A percentile compares a stretch with the other conserved stretches of the same genome.
Conservation (phyloP, 2,329 filamentous ascomycete genomes). For the Pseudopyricularia cyperi region DNA sequence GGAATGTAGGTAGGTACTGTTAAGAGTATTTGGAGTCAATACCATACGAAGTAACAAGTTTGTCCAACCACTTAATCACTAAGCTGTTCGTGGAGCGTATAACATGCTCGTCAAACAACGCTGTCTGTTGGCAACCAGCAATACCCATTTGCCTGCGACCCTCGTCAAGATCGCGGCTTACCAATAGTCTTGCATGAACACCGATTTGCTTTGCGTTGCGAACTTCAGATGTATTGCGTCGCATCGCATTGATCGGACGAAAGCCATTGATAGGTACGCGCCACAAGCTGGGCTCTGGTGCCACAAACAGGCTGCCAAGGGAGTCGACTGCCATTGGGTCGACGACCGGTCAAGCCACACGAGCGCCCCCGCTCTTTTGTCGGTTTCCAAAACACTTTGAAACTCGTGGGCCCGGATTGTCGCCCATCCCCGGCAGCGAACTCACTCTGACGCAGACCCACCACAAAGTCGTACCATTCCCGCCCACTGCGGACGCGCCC, state of each 20-base stretch:
- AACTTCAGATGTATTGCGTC: background rate
- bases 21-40: too few species aligned
- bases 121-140: too few species aligned
- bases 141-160: too few species aligned
- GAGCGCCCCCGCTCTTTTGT: background rate
- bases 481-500: background rate
- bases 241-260: background rate
- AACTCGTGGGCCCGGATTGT: background rate
- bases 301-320: background rate
- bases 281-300: background rate
- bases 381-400: background rate
- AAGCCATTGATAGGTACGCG: background rate
- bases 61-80: too few species aligned
- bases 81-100: too few species aligned
- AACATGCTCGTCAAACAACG: too few species aligned
- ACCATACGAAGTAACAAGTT: too few species aligned
- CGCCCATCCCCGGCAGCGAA: background rate
- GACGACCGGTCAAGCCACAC: background rate
- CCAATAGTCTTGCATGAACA: too few species aligned
- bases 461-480: conserved; percentile 2
- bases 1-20: too few species aligned
- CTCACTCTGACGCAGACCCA: background rate
- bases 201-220: background rate
- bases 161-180: too few species aligned
- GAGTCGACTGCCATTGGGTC: background rate